Percentiles rank a stretch among this genome's conserved stretches.
phyloP scores from a whole-genome alignment of 805 yeast genomes.

The Huiozyma naganishii region DNA sequence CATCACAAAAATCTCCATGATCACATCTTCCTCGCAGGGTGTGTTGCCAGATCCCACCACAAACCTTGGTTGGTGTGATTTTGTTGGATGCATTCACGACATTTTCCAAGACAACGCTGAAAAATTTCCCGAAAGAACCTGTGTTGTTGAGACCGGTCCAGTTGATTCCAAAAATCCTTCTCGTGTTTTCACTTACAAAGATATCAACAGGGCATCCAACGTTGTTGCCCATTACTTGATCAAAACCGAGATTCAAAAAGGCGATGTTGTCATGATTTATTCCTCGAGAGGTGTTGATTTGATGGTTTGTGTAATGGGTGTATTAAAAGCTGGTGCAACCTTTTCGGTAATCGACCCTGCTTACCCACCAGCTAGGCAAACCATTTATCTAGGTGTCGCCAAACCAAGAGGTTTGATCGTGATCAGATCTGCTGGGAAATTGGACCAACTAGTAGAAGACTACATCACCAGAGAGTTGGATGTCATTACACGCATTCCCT shows the following conservation, averaged over 20 bases:
- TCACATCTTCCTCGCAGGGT: slow-evolving; percentile 52
- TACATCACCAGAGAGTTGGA: slow-evolving; percentile 65
- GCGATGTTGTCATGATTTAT: slow-evolving; percentile 95
- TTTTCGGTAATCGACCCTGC: slow-evolving; percentile 98
- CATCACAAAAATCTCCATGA: slow-evolving; percentile 53
- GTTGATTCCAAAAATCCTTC: slow-evolving; percentile 42
- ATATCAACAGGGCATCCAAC: slow-evolving; percentile 88
- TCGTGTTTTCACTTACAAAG: slow-evolving; percentile 71
- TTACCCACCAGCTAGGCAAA: slow-evolving; percentile 97
- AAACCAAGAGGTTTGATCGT: slow-evolving; percentile 86
- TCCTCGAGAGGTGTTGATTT: slow-evolving; percentile 96
- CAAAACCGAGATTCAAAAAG: slow-evolving; percentile 68
- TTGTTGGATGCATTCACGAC: slow-evolving; percentile 93
- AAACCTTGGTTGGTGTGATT: slow-evolving; percentile 83
- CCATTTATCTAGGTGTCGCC: slow-evolving; percentile 84
- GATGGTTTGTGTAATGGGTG: slow-evolving; percentile 96
- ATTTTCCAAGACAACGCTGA: slow-evolving; percentile 83
- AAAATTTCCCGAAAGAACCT: slow-evolving; percentile 71
- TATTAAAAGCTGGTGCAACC: slow-evolving; percentile 95
- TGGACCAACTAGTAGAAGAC: slow-evolving; percentile 68
- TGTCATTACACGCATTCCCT: slow-evolving; percentile 64
- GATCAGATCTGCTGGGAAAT: slow-evolving; percentile 76
- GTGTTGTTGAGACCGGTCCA: slow-evolving; percentile 81
- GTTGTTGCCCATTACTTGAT: slow-evolving; percentile 84
- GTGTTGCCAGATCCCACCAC: slow-evolving; percentile 79